These are phyloP conservation scores for Micromonas pusilla DNA, from an alignment of 139 green algal genomes.

Conservation along the genomic window DNA sequence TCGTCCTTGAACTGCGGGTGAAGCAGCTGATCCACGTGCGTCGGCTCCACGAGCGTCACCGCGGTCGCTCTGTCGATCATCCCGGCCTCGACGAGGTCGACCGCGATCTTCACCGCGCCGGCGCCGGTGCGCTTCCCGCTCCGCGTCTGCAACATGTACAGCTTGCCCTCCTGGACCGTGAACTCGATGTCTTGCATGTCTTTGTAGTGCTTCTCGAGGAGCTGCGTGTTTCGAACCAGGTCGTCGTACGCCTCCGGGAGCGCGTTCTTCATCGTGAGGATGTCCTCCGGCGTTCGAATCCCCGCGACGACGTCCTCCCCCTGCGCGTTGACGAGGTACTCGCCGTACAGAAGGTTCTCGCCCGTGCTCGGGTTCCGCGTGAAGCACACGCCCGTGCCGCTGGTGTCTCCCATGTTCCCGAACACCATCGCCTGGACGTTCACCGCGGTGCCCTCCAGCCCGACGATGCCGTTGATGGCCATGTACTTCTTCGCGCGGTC, in stretches of 20 bases:
- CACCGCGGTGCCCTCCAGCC: constrained; percentile 76
- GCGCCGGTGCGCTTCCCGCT: constrained; percentile 78
- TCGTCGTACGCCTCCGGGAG: constrained; percentile 70
- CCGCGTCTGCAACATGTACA: constrained; percentile 85
- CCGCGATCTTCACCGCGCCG: constrained; percentile 67
- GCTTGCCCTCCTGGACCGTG: constrained; percentile 70
- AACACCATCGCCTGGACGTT: constrained; percentile 89
- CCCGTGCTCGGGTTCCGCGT: constrained; percentile 73
- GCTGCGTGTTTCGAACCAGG: constrained; percentile 56
- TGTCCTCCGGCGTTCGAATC: constrained; percentile 73
- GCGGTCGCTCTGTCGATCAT: constrained; percentile 46
- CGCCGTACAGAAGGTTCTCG: constrained; percentile 66
- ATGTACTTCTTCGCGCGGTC: constrained; percentile 74
- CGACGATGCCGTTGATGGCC: constrained; percentile 76
- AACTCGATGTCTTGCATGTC: constrained; percentile 92
- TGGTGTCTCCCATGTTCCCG: constrained; percentile 68
- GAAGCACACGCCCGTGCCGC: constrained; percentile 78
- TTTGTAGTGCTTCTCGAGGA: constrained; percentile 72
- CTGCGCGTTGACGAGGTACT: constrained; percentile 80
- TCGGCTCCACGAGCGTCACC: constrained; percentile 72
- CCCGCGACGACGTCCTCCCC: constrained; percentile 83
- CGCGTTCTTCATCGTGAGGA: constrained; percentile 55
- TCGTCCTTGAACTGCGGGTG: constrained; percentile 68
- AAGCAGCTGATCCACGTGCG: constrained; percentile 83
- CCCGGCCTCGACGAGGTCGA: constrained; percentile 63